These are phyloP conservation scores for Xylaria intraflava DNA, from an alignment of 495 filamentous ascomycete species.

Conservation along the genomic window DNA sequence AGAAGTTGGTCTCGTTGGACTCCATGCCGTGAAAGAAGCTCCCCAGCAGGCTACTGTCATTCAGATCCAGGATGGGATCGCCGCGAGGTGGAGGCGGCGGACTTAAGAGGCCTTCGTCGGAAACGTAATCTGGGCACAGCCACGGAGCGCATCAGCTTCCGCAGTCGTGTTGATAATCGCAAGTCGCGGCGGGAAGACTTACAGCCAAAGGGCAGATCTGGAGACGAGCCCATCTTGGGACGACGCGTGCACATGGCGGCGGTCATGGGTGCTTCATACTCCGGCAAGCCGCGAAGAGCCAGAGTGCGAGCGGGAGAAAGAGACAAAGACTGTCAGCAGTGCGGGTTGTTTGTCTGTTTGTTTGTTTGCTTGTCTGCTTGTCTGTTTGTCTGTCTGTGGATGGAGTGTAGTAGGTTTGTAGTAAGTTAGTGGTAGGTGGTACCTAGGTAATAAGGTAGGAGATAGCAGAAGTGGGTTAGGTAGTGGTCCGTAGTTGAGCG, in stretches of 20 bases:
- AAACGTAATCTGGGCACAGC: conserved; percentile 32
- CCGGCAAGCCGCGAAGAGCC: not conserved
- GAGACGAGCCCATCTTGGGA: conserved; percentile 43
- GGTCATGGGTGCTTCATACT: conserved; percentile 37
- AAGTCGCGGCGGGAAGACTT: conserved; percentile 23
- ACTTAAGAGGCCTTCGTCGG: conserved; percentile 35
- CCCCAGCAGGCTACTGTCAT: conserved; percentile 54
- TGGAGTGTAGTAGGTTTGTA: too few relatives aligned
- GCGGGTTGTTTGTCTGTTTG: too few relatives aligned
- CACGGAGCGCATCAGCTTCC: conserved; percentile 11
- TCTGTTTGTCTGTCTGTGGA: too few relatives aligned
- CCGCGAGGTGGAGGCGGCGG: conserved; percentile 53
- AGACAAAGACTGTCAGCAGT: too few relatives aligned
- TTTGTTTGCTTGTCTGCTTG: too few relatives aligned
- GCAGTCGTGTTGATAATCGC: not conserved
- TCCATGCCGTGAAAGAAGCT: conserved; percentile 57
- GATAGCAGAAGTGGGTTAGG: too few relatives aligned
- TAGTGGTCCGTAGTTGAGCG: too few relatives aligned
- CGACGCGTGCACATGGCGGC: conserved; percentile 31
- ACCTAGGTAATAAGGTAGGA: too few relatives aligned
- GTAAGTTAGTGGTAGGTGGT: too few relatives aligned
- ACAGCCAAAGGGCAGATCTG: conserved; percentile 56
- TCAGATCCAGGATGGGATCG: conserved; percentile 53
- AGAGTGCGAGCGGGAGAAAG: too few relatives aligned
- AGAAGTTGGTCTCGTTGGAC: conserved; percentile 43